These are phyloP conservation scores for Phyllosticta citrichinensis DNA, from an alignment of 2,329 filamentous ascomycete genomes.

Conservation along the genomic window DNA sequence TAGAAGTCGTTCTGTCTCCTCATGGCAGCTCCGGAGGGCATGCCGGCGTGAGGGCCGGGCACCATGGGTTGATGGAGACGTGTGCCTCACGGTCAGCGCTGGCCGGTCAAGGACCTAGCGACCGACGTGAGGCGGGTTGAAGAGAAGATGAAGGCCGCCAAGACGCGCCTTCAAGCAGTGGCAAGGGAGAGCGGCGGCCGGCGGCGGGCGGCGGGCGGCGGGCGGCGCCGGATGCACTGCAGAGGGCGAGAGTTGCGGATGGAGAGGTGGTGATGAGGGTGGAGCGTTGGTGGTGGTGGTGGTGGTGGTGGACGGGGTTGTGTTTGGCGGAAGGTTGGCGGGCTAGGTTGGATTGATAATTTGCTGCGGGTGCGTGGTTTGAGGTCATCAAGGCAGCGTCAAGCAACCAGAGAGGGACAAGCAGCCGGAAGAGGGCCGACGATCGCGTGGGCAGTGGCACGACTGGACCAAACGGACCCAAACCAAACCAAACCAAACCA, in stretches of 20 bases:
- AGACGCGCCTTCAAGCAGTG: constrained; percentile 1
- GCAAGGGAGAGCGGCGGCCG: constrained; percentile 1
- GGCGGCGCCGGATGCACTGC: constrained; percentile 1
- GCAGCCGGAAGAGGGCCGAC: background rate
- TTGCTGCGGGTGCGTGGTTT: background rate
- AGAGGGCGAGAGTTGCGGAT: background rate
- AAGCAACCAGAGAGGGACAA: background rate
- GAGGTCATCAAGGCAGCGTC: background rate
- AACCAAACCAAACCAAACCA: no score
- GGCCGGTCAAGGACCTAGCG: constrained; percentile 24
- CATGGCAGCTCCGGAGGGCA: constrained; percentile 25
- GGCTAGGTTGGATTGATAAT: constrained; percentile 1
- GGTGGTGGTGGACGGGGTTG: background rate
- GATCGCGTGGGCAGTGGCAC: background rate
- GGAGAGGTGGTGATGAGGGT: constrained; percentile 5
- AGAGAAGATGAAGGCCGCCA: constrained; percentile 2
- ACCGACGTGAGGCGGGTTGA: constrained; percentile 29
- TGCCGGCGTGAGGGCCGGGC: constrained; percentile 46
- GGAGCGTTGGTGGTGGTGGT: background rate
- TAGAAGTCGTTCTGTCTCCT: constrained; percentile 33
- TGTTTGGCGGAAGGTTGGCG: constrained; percentile 6
- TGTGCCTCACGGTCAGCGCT: constrained; percentile 31
- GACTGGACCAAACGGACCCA: background rate
- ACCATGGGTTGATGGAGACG: constrained; percentile 58
- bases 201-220: constrained; percentile 2